Evolutionary conservation across 176 grass and related monocot species (phyloP).

Genomic region (Oryza punctata): DNA sequence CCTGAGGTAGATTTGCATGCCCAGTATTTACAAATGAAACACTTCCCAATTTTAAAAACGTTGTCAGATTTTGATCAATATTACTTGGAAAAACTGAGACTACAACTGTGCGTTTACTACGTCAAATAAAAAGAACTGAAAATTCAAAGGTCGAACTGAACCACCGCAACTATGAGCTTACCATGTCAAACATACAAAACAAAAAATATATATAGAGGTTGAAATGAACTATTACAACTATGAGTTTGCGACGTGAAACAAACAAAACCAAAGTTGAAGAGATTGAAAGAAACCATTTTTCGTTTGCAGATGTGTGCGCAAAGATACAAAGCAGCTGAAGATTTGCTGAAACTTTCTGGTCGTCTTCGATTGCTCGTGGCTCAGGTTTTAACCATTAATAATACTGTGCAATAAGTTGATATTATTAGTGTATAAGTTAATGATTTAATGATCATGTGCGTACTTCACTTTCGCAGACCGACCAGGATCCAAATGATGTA

Average conservation of each 20-base stretch:
- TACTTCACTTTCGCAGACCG: conserved; percentile 47
- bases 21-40: not conserved
- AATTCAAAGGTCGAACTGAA: not conserved
- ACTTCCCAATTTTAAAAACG: not conserved
- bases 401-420: conserved; percentile 3
- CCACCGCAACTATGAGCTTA: not conserved
- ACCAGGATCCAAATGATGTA: conserved; percentile 38
- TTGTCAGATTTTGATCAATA: not conserved
- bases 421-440: not conserved
- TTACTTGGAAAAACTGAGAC: not conserved
- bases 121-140: not conserved
- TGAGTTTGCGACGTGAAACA: not conserved
- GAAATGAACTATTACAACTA: not conserved
- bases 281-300: conserved; percentile 19
- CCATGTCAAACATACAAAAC: not conserved
- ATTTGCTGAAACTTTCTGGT: conserved; percentile 81
- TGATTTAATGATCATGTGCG: not conserved
- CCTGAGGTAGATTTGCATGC: not conserved
- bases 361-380: conserved; percentile 66
- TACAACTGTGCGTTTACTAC: not conserved
- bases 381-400: conserved; percentile 61
- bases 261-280: not conserved
- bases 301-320: conserved; percentile 58
- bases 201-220: not conserved
- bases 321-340: conserved; percentile 54